Conservation (phyloP, 2,329 filamentous ascomycete species). For the Penicillium sp. region DNA sequence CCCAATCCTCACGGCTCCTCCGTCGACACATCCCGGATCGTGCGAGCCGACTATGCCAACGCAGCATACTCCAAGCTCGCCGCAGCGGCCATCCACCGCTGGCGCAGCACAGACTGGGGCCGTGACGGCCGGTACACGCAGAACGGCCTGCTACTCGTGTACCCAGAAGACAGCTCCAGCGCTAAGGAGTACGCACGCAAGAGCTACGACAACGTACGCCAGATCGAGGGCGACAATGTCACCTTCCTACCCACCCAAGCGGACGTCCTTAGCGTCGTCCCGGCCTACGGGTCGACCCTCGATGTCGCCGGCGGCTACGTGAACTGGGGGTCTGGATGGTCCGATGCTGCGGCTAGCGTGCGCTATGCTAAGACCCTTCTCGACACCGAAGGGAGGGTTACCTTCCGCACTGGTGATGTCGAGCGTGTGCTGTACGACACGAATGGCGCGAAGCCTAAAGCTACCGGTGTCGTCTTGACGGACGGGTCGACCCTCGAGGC, state of each 20-base stretch:
- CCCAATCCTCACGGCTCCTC: constrained; percentile 52
- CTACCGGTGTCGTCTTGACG: constrained; percentile 45
- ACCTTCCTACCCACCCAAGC: constrained; percentile 26
- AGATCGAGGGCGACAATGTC: constrained; percentile 28
- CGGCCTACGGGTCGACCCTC: constrained; percentile 28
- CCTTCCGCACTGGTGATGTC: constrained; percentile 31
- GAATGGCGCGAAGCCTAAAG: constrained; percentile 31
- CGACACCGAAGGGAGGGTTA: constrained; percentile 30
- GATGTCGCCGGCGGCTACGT: constrained; percentile 38
- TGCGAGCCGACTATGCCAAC: constrained; percentile 72
- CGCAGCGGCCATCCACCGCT: constrained; percentile 61
- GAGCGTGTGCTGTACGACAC: constrained; percentile 27
- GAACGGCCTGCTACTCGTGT: constrained; percentile 37
- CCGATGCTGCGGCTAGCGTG: constrained; percentile 37
- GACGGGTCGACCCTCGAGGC: constrained; percentile 49
- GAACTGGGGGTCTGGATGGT: constrained; percentile 42
- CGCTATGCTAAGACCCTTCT: constrained; percentile 33
- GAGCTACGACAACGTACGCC: constrained; percentile 36
- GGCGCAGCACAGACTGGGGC: constrained; percentile 44
- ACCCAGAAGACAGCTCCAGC: constrained; percentile 24
- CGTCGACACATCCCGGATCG: constrained; percentile 54
- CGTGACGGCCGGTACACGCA: constrained; percentile 38
- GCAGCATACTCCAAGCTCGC: constrained; percentile 67
- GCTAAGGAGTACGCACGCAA: constrained; percentile 32
- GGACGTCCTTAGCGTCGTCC: constrained; percentile 30